phyloP scores from a whole-genome alignment of 768 basidiomycete genomes.

The Clitopilus passeckerianus region DNA sequence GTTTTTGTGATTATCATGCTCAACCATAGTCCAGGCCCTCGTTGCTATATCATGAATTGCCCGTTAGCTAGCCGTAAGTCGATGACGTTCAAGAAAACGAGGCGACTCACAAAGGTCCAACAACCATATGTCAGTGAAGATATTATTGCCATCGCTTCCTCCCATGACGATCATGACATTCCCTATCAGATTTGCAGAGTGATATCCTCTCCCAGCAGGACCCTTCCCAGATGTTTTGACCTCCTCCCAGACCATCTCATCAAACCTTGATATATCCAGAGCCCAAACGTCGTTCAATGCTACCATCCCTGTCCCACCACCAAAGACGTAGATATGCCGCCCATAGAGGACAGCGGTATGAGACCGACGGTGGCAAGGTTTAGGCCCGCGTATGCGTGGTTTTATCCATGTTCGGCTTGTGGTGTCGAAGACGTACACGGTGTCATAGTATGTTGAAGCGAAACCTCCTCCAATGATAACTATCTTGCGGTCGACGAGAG shows the following conservation, averaged over 20 bases:
- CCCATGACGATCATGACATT: constrained; percentile 86
- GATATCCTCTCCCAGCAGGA: constrained; percentile 77
- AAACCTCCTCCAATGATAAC: constrained; percentile 87
- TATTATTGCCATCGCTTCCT: constrained; percentile 86
- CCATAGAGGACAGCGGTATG: constrained; percentile 79
- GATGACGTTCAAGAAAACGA: neutral
- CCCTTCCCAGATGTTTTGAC: constrained; percentile 50
- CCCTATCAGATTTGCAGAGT: constrained; percentile 83
- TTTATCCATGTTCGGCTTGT: constrained; percentile 59
- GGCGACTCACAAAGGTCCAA: constrained; percentile 70
- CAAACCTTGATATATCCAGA: constrained; percentile 51
- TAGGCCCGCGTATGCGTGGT: constrained; percentile 35
- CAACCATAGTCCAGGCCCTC: constrained; percentile 40
- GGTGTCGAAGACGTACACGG: constrained; percentile 81
- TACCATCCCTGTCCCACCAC: constrained; percentile 90
- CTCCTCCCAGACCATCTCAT: constrained; percentile 32
- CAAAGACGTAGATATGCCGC: constrained; percentile 79
- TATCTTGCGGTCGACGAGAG: constrained; percentile 74
- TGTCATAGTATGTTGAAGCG: constrained; percentile 77
- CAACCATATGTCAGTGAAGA: constrained; percentile 86
- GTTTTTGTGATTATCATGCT: constrained; percentile 24
- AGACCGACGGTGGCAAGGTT: constrained; percentile 72
- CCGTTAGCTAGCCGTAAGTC: no score
- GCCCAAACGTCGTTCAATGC: constrained; percentile 91
- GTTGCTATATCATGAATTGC: constrained; percentile 16